A percentile compares a stretch with the other conserved stretches of the same genome.
Conservation (phyloP, 805 yeast genomes). For the Vanderwaltozyma tropicalis region DNA sequence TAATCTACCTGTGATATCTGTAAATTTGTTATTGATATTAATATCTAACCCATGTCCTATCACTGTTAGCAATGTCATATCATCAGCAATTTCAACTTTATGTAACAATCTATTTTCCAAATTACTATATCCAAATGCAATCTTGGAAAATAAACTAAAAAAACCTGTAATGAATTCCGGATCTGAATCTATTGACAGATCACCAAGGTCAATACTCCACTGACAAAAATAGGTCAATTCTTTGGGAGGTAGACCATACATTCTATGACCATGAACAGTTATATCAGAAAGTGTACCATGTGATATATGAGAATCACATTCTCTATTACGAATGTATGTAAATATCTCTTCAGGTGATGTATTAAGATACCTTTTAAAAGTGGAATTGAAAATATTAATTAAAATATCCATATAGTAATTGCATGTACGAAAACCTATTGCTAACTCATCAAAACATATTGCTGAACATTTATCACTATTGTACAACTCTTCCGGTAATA, state of each 20-base stretch:
- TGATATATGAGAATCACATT: constrained; percentile 5
- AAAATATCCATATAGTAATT: constrained; percentile 91
- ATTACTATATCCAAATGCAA: constrained; percentile 59
- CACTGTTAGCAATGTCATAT: constrained; percentile 57
- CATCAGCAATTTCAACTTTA: constrained; percentile 47
- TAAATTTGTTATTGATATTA: constrained; percentile 29
- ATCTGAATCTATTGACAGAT: constrained; percentile 41
- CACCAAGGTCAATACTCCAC: constrained; percentile 76
- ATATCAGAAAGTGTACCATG: constrained; percentile 35
- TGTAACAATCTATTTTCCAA: constrained; percentile 62
- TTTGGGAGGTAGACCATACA: constrained; percentile 84
- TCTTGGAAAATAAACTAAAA: constrained; percentile 32
- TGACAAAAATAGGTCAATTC: constrained; percentile 84
- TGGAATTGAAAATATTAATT: constrained; percentile 34
- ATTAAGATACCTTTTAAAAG: constrained; percentile 9
- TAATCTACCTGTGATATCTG: constrained; percentile 18
- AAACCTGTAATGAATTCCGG: constrained; percentile 38
- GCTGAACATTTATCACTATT: constrained; percentile 52
- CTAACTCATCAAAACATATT: constrained; percentile 52
- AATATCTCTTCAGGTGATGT: constrained; percentile 13
- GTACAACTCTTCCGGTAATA: constrained; percentile 66
- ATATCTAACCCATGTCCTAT: constrained; percentile 39
- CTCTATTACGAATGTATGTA: constrained; percentile 24
- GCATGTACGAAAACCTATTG: constrained; percentile 74
- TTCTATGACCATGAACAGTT: constrained; percentile 72